Percentiles rank a stretch among this genome's conserved stretches.
phyloP scores from a whole-genome alignment of 139 green algal genomes.

The Spirogloea muscicola region DNA sequence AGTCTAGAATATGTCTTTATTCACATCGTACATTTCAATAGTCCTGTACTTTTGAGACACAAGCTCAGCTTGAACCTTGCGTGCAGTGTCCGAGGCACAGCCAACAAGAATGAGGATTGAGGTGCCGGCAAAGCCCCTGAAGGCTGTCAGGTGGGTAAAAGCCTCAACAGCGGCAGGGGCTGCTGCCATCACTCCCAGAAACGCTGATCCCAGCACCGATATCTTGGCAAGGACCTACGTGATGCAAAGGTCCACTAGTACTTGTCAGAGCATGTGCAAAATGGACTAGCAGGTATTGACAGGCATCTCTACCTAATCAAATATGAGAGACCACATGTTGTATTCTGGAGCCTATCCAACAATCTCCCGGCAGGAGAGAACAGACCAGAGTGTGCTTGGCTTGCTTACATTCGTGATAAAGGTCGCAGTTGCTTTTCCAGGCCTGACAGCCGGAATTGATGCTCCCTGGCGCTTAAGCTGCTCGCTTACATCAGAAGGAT shows the following conservation, averaged over 20 bases:
- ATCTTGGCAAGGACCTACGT: conserved; percentile 64
- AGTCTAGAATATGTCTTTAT: background rate
- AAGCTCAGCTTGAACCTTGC: conserved; percentile 65
- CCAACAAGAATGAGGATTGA: conserved; percentile 86
- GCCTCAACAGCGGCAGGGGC: conserved; percentile 80
- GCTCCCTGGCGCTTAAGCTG: conserved; percentile 84
- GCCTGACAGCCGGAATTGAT: conserved; percentile 83
- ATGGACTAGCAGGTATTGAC: too few species aligned
- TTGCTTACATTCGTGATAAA: conserved; percentile 72
- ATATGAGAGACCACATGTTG: too few species aligned
- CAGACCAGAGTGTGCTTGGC: background rate
- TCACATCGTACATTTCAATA: conserved; percentile 16
- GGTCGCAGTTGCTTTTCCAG: conserved; percentile 80
- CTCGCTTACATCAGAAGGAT: conserved; percentile 93
- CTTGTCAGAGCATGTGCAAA: too few species aligned
- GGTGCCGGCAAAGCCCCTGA: conserved; percentile 95
- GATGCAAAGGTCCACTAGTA: too few species aligned
- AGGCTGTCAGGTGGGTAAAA: conserved; percentile 62
- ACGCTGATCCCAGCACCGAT: conserved; percentile 86
- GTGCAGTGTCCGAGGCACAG: conserved; percentile 92
- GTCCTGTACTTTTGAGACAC: conserved; percentile 50
- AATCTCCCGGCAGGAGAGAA: background rate
- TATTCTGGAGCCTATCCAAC: background rate
- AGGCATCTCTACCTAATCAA: too few species aligned
- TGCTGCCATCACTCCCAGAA: conserved; percentile 82